Evolutionary conservation across 495 filamentous ascomycete species (phyloP).

Genomic region (Barbatosphaeria neglecta): DNA sequence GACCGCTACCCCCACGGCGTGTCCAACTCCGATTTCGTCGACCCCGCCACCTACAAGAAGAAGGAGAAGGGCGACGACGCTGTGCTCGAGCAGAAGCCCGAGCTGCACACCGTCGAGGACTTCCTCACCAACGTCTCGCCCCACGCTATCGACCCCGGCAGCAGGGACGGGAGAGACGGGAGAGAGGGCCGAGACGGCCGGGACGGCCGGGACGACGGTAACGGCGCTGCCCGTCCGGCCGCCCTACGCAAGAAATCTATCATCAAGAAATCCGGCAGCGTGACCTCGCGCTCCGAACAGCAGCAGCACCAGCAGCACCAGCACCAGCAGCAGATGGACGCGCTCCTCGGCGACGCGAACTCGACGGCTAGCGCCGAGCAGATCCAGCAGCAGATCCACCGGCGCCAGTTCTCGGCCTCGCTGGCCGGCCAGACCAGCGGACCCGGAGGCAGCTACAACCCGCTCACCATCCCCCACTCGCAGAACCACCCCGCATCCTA

Average conservation of each 20-base stretch:
- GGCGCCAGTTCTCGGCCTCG: conserved; percentile 25
- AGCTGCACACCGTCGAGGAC: conserved; percentile 87
- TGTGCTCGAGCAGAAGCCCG: conserved; percentile 71
- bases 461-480: conserved; percentile 24
- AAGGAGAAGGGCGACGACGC: conserved; percentile 70
- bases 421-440: conserved; percentile 25
- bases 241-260: conserved; percentile 33
- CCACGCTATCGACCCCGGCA: conserved; percentile 25
- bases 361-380: conserved; percentile 5
- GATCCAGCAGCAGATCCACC: conserved; percentile 22
- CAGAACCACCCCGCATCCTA: conserved; percentile 23
- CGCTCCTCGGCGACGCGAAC: background rate
- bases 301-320: conserved; percentile 27
- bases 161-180: too few relatives aligned
- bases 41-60: conserved; percentile 53
- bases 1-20: conserved; percentile 90
- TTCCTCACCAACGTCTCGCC: conserved; percentile 81
- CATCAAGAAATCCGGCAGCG: conserved; percentile 27
- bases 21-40: conserved; percentile 69
- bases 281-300: conserved; percentile 19
- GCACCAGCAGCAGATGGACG: conserved; percentile 15
- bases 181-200: conserved; percentile 82
- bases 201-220: conserved; percentile 50
- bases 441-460: conserved; percentile 25
- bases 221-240: conserved; percentile 13